Percentiles rank a stretch among this genome's conserved stretches.
These are phyloP conservation scores for Sugiyamaella sp. DNA, from an alignment of 1,139 yeast genomes.

Conservation along the genomic window DNA sequence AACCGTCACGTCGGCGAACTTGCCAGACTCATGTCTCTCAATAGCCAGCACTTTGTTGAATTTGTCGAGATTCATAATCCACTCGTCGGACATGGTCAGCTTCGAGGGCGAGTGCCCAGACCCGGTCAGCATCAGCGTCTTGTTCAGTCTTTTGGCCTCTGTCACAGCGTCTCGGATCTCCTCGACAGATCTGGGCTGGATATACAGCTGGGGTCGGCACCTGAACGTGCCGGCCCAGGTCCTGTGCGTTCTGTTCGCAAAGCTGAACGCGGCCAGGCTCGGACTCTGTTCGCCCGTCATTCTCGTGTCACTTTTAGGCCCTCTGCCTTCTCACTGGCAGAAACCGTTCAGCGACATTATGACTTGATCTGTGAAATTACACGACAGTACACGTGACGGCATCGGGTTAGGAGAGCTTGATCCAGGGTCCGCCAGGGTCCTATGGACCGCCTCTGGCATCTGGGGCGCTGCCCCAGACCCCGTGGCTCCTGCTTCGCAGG, in stretches of 20 bases:
- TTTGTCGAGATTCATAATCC: conserved; percentile 87
- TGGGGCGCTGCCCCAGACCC: neutral
- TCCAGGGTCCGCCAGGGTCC: too few species aligned
- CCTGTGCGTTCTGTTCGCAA: conserved; percentile 45
- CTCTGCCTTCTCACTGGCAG: too few species aligned
- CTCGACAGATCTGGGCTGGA: conserved; percentile 70
- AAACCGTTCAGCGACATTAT: neutral
- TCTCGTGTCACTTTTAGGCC: too few species aligned
- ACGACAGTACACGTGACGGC: neutral
- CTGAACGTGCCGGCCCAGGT: conserved; percentile 94
- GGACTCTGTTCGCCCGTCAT: too few species aligned
- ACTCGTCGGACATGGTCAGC: conserved; percentile 82
- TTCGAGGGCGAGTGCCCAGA: conserved; percentile 96
- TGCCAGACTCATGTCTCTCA: conserved; percentile 50
- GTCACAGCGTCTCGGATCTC: conserved; percentile 67
- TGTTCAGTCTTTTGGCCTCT: conserved; percentile 60
- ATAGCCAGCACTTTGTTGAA: conserved; percentile 54
- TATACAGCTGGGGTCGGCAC: conserved; percentile 73
- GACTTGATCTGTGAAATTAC: neutral
- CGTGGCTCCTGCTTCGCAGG: neutral
- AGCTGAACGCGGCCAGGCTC: conserved; percentile 4
- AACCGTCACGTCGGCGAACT: conserved; percentile 85
- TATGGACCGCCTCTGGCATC: neutral
- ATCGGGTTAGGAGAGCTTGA: neutral
- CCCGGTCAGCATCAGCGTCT: conserved; percentile 84